Base-by-base conservation (phyloP, 2,329 filamentous ascomycete species). In the Ustilaginoidea virens region DNA sequence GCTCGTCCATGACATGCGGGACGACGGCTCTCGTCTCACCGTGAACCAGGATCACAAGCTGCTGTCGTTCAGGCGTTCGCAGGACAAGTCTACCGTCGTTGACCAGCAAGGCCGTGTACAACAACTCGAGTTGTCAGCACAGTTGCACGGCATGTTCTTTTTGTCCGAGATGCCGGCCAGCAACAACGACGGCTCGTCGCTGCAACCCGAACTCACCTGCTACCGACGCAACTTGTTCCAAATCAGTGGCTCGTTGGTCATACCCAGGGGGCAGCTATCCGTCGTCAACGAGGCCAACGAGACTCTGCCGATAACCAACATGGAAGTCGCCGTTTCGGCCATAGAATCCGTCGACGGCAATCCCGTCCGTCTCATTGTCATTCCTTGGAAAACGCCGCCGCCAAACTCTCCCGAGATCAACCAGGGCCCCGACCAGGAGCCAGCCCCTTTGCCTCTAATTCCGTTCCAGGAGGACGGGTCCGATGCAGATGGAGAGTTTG, bases 151-250 rank as follows among this genome's bases (percentile, higher is more conserved):
- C 58, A 86, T 87, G 80, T 87, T 87, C 59, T 87, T 87, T 50
- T 61, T 87, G 18, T 83, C 80, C 17, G 80, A 87, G 48, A 79
- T 80, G 58, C 75, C 78, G 2, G 67, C 76, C 44, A 72, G 64
- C 36, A 57, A 61, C 31, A 61, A 52, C 39, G 70, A 77, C 39
- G 69, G 66, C 34, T 60, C 53, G 25, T 49, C 66, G 26, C 58
- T 75, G 28, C 77, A 80, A 47, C 82, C 72, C 29, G 87, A 96
- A 55, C 56, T 96, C 49, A 96, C 87, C 3, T 96, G 87, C 63
- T 96, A 96, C 55, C 79, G 87, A 39, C 74, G 87, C 27, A 96
- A 96, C 48, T 63, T 96, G 27, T 96, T 96, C 54, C 87, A 94
- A 52, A 92, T 94, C 46, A 92, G 85, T 36, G 87, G 87, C 33